Evolutionary conservation across 2,329 filamentous ascomycete species (phyloP), one percentile per base, ranked within the genome.

Genomic region (Penicillium sclerotiorum): DNA sequence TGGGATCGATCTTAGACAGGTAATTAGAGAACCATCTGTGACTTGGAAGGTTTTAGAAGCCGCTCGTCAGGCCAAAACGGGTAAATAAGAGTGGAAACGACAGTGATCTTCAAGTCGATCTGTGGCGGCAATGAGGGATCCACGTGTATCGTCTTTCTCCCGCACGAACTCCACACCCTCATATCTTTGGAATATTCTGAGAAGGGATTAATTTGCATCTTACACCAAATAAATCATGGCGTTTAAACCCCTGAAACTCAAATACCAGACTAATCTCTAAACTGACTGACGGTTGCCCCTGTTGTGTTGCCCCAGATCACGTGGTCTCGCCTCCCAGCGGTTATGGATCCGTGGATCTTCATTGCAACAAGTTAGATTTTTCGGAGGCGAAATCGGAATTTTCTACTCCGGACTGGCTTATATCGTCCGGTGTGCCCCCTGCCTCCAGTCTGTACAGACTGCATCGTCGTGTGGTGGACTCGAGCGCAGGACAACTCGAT

Each of bases 1-100:
- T 53, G 51, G 45, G 46, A 60, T 45, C 54, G 53, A 8, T 49
- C 42, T 8, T 39, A 32, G 15, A 47, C 44, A 21, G 41, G 39
- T 5, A 55, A 59, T 12, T n/a, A n/a, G n/a, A n/a, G n/a, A n/a
- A n/a, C n/a, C n/a, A n/a, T n/a, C n/a, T n/a, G n/a, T n/a, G n/a
- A n/a, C n/a, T n/a, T 37, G 47, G 12, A 50, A 56, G 33, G 15
- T 39, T 12, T 38, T 53, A 41, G 45, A 53, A 28, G 40, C 50
- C 9, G 49, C 50, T 47, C 56, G 51, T 12, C 35, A 54, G 38
- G 49, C 42, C 15, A 50, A 49, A 5, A 47, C 47, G 11, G 51
- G 50, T 12, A 44, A 47, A 30, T 47, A 23, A n/a, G 54, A 56
- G 35, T 58, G 55, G 57, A 33, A 56, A 36, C 55, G 58, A 58